These are phyloP conservation scores for Lathyrus oleraceus DNA, from an alignment of 306 rosid genomes.

Conservation along the genomic window DNA sequence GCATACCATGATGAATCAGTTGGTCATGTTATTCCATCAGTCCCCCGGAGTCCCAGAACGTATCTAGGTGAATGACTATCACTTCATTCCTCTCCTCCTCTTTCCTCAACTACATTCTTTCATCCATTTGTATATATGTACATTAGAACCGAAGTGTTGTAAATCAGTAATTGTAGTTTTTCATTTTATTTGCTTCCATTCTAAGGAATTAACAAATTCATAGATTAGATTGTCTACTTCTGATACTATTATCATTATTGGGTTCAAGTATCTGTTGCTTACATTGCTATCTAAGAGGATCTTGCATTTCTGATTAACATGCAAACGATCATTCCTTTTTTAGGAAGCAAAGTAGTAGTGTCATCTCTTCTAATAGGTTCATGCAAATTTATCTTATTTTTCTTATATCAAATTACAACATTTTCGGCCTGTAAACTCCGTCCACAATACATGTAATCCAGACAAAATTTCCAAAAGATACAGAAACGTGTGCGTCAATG, in stretches of 20 bases:
- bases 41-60: constrained; percentile 48
- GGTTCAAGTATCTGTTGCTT: neutral
- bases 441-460: constrained; percentile 26
- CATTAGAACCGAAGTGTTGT: neutral
- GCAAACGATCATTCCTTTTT: neutral
- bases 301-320: neutral
- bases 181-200: neutral
- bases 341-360: neutral
- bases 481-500: constrained; percentile 23
- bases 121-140: neutral
- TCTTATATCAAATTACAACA: too few species aligned
- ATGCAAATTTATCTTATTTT: neutral
- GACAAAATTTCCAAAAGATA: constrained; percentile 37
- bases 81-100: neutral
- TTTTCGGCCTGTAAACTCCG: constrained; percentile 9
- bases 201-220: neutral
- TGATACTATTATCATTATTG: neutral
- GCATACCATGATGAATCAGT: constrained; percentile 42
- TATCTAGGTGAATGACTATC: constrained; percentile 30
- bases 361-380: neutral
- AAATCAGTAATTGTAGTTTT: neutral
- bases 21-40: constrained; percentile 27
- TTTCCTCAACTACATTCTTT: too few species aligned
- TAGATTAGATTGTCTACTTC: neutral
- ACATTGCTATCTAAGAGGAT: too few species aligned